Conservation (phyloP, 371 early-diverging fungal species). For the Saksenaea vasiformis region DNA sequence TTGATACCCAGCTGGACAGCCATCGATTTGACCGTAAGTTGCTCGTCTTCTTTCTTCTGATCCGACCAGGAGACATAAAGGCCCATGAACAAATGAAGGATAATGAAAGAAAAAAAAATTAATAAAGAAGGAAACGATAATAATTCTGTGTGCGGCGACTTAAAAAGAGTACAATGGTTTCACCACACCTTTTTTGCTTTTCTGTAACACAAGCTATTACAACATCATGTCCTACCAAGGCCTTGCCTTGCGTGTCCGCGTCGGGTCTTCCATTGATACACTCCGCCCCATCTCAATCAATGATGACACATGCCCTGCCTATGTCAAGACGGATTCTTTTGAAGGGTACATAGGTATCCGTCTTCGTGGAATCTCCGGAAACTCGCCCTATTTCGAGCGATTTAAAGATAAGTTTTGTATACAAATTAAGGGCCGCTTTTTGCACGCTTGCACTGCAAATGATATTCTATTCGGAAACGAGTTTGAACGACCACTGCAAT, state of each 20-base stretch:
- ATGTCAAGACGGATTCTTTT: conserved; percentile 66
- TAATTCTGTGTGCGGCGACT: conserved; percentile 6
- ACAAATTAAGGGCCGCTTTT: conserved; percentile 73
- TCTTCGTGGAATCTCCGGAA: conserved; percentile 47
- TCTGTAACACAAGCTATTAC: background rate
- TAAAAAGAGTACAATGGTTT: conserved; percentile 1
- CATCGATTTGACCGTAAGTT: conserved; percentile 35
- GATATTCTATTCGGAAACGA: conserved; percentile 80
- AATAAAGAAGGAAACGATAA: background rate
- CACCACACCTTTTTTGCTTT: background rate
- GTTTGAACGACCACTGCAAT: conserved; percentile 67
- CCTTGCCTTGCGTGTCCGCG: conserved; percentile 40
- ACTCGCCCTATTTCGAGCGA: conserved; percentile 58
- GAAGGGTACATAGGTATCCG: conserved; percentile 70
- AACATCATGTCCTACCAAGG: conserved; percentile 3
- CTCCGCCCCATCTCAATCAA: conserved; percentile 62
- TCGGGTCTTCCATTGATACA: conserved; percentile 58
- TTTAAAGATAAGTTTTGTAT: conserved; percentile 65
- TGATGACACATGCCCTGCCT: conserved; percentile 64
- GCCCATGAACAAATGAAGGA: conserved; percentile 7
- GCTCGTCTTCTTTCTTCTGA: conserved; percentile 25
- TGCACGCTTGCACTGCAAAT: conserved; percentile 61
- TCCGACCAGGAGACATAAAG: conserved; percentile 25
- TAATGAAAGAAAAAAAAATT: background rate
- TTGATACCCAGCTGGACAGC: conserved; percentile 51